These are phyloP conservation scores for Ceratobasidium sp. DNA, from an alignment of 1,284 basidiomycete species.

Conservation along the genomic window DNA sequence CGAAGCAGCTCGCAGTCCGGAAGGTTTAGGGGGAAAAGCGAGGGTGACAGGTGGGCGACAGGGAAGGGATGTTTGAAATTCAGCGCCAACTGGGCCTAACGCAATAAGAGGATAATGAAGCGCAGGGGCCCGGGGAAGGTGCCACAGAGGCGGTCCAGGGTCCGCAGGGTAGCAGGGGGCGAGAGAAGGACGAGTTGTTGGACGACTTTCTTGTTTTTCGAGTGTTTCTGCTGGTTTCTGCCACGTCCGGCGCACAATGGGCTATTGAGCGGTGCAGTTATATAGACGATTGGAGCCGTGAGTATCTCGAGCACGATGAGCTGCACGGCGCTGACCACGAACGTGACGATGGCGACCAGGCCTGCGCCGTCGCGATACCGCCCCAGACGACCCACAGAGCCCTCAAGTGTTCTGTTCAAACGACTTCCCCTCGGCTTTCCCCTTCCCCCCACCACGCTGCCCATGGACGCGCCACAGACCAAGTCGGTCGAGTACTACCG, in stretches of 20 bases:
- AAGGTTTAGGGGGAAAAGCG: slow-evolving; percentile 13
- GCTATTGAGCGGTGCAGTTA: too few species aligned
- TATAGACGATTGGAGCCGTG: too few species aligned
- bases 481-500: slow-evolving; percentile 32
- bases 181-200: neutral
- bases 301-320: neutral
- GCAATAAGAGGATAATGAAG: slow-evolving; percentile 22
- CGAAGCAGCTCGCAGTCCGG: neutral
- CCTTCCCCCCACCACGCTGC: slow-evolving; percentile 11
- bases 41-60: slow-evolving; percentile 6
- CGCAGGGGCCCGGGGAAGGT: slow-evolving; percentile 1
- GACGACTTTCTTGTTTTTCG: neutral
- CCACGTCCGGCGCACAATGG: slow-evolving; percentile 11
- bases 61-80: neutral
- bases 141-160: neutral
- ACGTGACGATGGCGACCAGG: too few species aligned
- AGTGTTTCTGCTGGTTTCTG: slow-evolving; percentile 6
- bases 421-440: slow-evolving; percentile 21
- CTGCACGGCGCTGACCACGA: neutral
- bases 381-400: too few species aligned
- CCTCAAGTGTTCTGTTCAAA: too few species aligned
- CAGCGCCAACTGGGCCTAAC: neutral
- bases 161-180: neutral
- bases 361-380: neutral
- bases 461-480: slow-evolving; percentile 13